These are phyloP conservation scores for Astragalus membranaceus DNA, from an alignment of 306 rosid genomes.

Conservation along the genomic window DNA sequence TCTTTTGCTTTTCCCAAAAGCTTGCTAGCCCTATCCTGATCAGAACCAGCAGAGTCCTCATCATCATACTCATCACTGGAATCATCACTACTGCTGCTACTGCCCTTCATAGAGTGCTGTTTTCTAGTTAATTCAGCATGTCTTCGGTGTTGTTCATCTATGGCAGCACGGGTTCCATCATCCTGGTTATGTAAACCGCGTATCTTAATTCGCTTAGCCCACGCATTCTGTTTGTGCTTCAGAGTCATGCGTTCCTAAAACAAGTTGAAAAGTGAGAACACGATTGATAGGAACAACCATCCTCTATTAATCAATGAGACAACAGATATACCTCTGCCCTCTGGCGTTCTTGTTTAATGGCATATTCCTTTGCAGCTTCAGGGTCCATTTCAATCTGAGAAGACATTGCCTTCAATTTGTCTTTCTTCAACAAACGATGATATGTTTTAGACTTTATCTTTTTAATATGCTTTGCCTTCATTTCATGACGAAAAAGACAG, in stretches of 20 bases:
- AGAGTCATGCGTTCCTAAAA: slow-evolving; percentile 81
- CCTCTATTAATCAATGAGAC: neutral
- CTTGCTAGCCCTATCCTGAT: slow-evolving; percentile 45
- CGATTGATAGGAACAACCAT: neutral
- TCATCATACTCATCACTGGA: slow-evolving; percentile 56
- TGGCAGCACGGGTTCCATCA: slow-evolving; percentile 89
- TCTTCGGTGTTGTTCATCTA: slow-evolving; percentile 61
- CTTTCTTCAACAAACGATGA: slow-evolving; percentile 78
- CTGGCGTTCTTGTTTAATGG: slow-evolving; percentile 65
- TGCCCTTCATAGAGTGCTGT: slow-evolving; percentile 62
- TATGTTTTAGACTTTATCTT: slow-evolving; percentile 83
- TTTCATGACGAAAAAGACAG: slow-evolving; percentile 76
- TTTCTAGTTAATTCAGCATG: slow-evolving; percentile 75
- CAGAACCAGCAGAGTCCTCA: slow-evolving; percentile 36
- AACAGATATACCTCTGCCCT: slow-evolving; percentile 67
- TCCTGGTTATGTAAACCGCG: slow-evolving; percentile 80
- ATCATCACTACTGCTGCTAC: slow-evolving; percentile 65
- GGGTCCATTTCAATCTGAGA: slow-evolving; percentile 53
- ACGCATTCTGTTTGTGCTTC: slow-evolving; percentile 64
- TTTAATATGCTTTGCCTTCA: slow-evolving; percentile 69
- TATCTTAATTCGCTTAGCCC: slow-evolving; percentile 59
- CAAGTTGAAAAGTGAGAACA: slow-evolving; percentile 17
- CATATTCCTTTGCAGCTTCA: slow-evolving; percentile 73
- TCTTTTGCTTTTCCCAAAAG: slow-evolving; percentile 65
- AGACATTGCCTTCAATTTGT: slow-evolving; percentile 52